Evolutionary conservation across 2,329 filamentous ascomycete species (phyloP), one percentile per base, ranked within the genome.

Genomic region (Talaromyces sp.): DNA sequence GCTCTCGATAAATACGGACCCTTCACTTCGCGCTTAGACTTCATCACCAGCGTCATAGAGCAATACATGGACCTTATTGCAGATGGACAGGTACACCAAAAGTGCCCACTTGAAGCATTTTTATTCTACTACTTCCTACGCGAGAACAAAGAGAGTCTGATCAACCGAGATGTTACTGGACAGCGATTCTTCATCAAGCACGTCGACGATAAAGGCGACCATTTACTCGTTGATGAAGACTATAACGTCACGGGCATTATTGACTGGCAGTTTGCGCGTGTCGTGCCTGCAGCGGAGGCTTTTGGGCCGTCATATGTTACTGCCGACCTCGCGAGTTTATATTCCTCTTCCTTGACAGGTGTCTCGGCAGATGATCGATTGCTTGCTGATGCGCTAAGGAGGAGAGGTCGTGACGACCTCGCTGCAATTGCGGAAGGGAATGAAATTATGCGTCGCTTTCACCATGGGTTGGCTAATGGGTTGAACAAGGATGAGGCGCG

Each of bases 211-310:
- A 82, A 81, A 67, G 80, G 78, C 13, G 78, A 81, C 62, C 79
- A 82, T 66, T 74, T 83, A 31, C 69, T 83, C 2, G 76, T 75
- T 0, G 77, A 83, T 65, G 73, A 80, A 3, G 41, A 80, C 16
- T 78, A 74, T 66, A 80, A 80, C 66, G 75, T 83, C 45, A 81
- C 76, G 7, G 78, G 79, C 0, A 79, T 83, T 31, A 82, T 82
- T 62, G 79, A 82, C 66, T 82, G 79, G 78, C 75, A 80, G 58
- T 76, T 72, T 72, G 70, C 72, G 43, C 62, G 68, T 37, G 62
- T 68, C 61, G 70, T 74, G 1, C 69, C 77, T 7, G 68, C 72
- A 45, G 65, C 68, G 33, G 67, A 74, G 31, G 77, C 78, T 1
- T 81, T 80, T 65, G 78, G 76, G 69, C 78, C 77, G 35, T 78